Percentiles rank a stretch among this genome's conserved stretches.
These are phyloP conservation scores for Suillus plorans DNA, from an alignment of 768 basidiomycete genomes.

Conservation along the genomic window DNA sequence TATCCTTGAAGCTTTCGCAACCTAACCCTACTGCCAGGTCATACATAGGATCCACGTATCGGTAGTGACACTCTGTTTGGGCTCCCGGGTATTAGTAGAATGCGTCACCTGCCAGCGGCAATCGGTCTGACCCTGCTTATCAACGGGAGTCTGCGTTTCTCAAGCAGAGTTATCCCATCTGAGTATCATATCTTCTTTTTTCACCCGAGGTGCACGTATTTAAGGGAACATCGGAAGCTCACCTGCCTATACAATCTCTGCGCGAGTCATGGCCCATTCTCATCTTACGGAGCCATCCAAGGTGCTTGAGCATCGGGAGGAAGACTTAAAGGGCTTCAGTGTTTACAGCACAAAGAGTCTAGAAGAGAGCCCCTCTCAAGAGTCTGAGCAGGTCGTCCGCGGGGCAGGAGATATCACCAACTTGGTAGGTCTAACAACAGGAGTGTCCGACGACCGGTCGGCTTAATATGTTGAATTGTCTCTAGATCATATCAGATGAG, in stretches of 20 bases:
- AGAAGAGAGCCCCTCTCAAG: constrained; percentile 7
- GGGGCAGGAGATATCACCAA: constrained; percentile 12
- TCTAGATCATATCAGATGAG: constrained; percentile 45
- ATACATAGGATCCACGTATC: not conserved
- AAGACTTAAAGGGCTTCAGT: constrained; percentile 2
- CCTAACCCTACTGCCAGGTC: not conserved
- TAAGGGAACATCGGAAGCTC: not conserved
- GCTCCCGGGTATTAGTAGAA: not conserved
- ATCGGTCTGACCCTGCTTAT: not conserved
- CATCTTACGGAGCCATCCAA: not conserved
- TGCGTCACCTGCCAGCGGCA: not conserved
- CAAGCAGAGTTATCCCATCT: not conserved
- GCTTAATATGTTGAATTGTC: not conserved
- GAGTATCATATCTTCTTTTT: not conserved
- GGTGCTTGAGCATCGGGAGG: not conserved
- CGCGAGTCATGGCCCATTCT: not conserved
- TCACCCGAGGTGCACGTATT: not conserved
- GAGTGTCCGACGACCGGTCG: too few species aligned
- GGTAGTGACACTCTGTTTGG: too few species aligned
- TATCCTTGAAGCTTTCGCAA: too few species aligned
- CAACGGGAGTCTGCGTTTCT: not conserved
- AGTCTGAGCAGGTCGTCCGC: constrained; percentile 6
- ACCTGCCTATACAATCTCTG: not conserved
- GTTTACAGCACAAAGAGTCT: not conserved
- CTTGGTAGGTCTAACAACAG: constrained; percentile 2